These are phyloP conservation scores for Salvia sclarea DNA, from an alignment of 305 asterid genomes.

Conservation along the genomic window DNA sequence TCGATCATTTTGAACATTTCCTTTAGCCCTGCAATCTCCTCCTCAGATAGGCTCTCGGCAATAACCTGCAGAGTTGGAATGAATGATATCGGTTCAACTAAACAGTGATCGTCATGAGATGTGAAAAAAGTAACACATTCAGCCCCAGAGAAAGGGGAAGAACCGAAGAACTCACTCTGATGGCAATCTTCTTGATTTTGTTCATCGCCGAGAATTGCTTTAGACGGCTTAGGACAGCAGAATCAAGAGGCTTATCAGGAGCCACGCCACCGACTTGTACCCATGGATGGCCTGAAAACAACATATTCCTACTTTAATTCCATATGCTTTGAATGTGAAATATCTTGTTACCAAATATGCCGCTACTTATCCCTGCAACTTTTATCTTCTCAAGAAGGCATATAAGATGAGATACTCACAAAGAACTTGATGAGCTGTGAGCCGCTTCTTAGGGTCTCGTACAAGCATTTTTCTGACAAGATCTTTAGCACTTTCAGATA, in stretches of 20 bases:
- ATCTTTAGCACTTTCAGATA: conserved; percentile 72
- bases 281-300: conserved; percentile 82
- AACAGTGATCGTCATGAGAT: not conserved
- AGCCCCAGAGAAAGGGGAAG: not conserved
- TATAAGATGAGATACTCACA: conserved; percentile 55
- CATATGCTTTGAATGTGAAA: not conserved
- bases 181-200: conserved; percentile 84
- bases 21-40: conserved; percentile 87
- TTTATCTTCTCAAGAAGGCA: not conserved
- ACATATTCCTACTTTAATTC: conserved; percentile 17
- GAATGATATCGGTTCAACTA: not conserved
- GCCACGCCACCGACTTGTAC: conserved; percentile 69
- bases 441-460: conserved; percentile 53
- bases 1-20: conserved; percentile 93
- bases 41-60: conserved; percentile 85
- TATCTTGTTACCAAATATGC: not conserved
- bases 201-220: conserved; percentile 94
- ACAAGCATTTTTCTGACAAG: conserved; percentile 60
- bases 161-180: conserved; percentile 54
- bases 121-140: not conserved
- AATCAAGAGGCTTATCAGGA: conserved; percentile 87
- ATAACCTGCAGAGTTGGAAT: conserved; percentile 55
- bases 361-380: not conserved
- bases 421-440: conserved; percentile 61
- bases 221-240: conserved; percentile 74